These are phyloP conservation scores for Tetrahymena borealis DNA, from an alignment of 73 alveolate species.

Conservation along the genomic window DNA sequence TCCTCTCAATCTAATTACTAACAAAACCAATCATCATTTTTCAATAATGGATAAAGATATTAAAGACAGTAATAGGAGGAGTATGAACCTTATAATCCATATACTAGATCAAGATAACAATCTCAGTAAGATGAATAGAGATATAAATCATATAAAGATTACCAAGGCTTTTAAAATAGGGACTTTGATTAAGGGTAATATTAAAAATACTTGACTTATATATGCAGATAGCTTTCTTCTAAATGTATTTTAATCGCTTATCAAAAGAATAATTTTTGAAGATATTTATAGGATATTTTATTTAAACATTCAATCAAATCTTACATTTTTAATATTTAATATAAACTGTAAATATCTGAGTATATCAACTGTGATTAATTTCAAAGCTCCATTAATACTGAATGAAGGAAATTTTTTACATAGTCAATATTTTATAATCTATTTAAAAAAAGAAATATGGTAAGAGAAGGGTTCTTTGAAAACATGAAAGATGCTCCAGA, in stretches of 20 bases:
- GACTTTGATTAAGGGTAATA: neutral
- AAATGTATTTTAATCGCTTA: too few species aligned
- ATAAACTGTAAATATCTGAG: too few species aligned
- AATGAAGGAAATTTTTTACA: too few species aligned
- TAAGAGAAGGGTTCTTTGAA: neutral
- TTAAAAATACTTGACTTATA: neutral
- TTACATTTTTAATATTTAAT: too few species aligned
- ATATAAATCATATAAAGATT: neutral
- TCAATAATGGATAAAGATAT: neutral
- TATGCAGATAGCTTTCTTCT: too few species aligned
- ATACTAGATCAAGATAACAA: neutral
- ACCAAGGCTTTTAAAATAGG: neutral
- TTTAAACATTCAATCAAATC: too few species aligned
- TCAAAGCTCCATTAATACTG: too few species aligned
- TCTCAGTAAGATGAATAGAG: neutral
- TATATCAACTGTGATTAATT: too few species aligned
- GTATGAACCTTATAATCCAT: neutral
- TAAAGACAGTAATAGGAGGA: neutral
- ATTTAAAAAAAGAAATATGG: neutral
- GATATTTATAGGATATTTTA: too few species aligned
- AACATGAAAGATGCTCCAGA: neutral
- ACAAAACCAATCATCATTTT: neutral
- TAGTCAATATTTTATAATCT: neutral
- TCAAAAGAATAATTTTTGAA: too few species aligned
- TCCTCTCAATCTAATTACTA: neutral